Base-by-base conservation (phyloP, 768 basidiomycete species). In the Suillus decipiens region DNA sequence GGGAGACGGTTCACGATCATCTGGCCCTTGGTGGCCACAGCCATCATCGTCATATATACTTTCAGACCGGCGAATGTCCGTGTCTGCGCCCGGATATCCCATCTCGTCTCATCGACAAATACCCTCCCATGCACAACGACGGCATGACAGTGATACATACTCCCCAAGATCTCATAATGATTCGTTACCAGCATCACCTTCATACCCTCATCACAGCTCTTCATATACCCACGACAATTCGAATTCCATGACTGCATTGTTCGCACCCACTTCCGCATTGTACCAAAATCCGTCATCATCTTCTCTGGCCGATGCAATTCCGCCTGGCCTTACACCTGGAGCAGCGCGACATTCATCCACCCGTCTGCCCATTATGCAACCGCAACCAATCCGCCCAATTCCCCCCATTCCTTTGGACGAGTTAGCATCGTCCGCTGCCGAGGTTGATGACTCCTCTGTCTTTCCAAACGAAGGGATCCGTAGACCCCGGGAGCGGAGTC, bases 371-470 rank as follows among this genome's bases (percentile, higher is more conserved):
- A 75, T 75, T 24, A 24, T 71, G 2, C 74, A 75, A 59, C 74
- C 74, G 0, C 74, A 75, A 63, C 74, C 74, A 57, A 75, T 75
- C 47, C 74, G 74, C 0, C 75, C 75, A 1, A 75, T 75, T 63
- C 74, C 74, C 10, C 75, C 69, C 10, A 75, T 75, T 55, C 75
- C 75, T 15, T 58, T 75, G 31, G 68, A 67, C 2, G 74, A 75
- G 1, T 68, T 75, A 61, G 39, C 75, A 1, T 67, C 66, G 7
- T 61, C 62, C 12, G 72, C 72, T 1, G 58, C 64, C 39, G 75
- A 71, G 9, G 28, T 28, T 31, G 39, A 59, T 37, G 53, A 54
- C 28, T 47, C 61, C 28, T 47, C 61, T 14, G 62, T n/a, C 28
- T 57, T 62, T 7, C 53, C 31, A 9, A 41, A 59, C 15, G 43